Percentiles rank a stretch among this genome's conserved stretches.
Conservation (phyloP, 192 early-diverging fungal species). For the Chytriomyces confervae region DNA sequence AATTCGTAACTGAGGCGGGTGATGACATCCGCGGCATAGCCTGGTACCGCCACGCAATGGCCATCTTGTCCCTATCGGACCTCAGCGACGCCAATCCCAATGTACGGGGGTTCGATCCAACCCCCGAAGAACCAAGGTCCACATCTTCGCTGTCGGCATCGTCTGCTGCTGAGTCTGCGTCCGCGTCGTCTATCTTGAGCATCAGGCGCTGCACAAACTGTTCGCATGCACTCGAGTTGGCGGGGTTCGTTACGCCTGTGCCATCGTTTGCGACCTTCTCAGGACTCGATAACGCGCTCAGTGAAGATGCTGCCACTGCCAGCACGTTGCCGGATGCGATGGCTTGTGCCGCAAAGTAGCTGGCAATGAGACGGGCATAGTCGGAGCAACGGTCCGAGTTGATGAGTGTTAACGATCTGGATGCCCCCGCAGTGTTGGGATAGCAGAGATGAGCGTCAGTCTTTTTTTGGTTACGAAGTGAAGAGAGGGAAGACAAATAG, state of each 20-base stretch:
- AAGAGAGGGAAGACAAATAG: constrained; percentile 45
- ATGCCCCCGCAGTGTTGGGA: too few relatives aligned
- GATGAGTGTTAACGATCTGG: neutral
- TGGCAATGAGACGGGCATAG: constrained; percentile 78
- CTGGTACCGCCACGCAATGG: constrained; percentile 96
- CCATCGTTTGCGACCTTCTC: constrained; percentile 57
- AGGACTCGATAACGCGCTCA: neutral
- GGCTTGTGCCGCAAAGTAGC: constrained; percentile 88
- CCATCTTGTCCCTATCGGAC: constrained; percentile 64
- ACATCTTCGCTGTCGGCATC: constrained; percentile 34
- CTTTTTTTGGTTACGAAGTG: constrained; percentile 64
- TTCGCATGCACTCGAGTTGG: constrained; percentile 43
- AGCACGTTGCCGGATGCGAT: constrained; percentile 76
- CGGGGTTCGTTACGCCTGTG: neutral
- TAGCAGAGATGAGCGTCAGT: neutral
- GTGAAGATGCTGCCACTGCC: constrained; percentile 57
- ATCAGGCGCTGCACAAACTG: constrained; percentile 67
- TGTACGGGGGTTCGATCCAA: neutral
- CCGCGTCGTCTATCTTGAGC: constrained; percentile 63
- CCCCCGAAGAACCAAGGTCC: neutral
- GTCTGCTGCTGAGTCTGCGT: constrained; percentile 52
- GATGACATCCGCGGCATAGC: constrained; percentile 64
- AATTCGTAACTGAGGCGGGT: neutral
- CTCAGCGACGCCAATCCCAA: constrained; percentile 38
- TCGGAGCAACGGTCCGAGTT: constrained; percentile 76